phyloP scores from a whole-genome alignment of 2,329 filamentous ascomycete species.

The Fusarium dlaminii region DNA sequence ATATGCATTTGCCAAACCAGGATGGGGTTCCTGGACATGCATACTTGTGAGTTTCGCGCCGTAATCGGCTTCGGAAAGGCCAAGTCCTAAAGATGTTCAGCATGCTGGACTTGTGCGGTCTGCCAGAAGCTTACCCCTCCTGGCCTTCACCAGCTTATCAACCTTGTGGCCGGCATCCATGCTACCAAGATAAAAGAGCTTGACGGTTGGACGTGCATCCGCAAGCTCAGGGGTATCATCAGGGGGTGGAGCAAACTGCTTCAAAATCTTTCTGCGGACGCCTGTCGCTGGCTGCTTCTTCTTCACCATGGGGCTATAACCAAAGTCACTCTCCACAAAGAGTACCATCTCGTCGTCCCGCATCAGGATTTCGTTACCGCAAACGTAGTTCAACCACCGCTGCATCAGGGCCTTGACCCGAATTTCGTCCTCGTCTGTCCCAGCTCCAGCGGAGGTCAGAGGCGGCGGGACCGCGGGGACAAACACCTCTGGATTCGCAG shows the following conservation, averaged over 20 bases:
- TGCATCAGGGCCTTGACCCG: constrained; percentile 91
- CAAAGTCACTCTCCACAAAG: constrained; percentile 99
- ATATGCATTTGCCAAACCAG: constrained; percentile 88
- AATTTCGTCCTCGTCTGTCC: constrained; percentile 93
- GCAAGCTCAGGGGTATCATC: constrained; percentile 96
- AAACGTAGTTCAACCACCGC: constrained; percentile 94
- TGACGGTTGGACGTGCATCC: constrained; percentile 88
- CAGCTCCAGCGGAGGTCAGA: constrained; percentile 91
- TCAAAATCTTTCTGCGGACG: constrained; percentile 92
- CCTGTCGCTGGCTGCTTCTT: constrained; percentile 98
- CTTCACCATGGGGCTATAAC: constrained; percentile 93
- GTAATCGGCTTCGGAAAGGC: constrained; percentile 90
- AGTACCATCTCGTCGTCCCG: constrained; percentile 96
- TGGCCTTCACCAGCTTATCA: constrained; percentile 89
- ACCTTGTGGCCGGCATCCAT: constrained; percentile 99
- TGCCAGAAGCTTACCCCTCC: constrained; percentile 73
- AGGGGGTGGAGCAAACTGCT: constrained; percentile 96
- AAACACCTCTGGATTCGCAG: constrained; percentile 94
- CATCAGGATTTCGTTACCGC: constrained; percentile 90
- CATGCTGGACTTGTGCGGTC: not conserved
- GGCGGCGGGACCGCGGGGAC: constrained; percentile 95
- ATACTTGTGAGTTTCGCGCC: constrained; percentile 89
- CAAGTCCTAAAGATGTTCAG: constrained; percentile 72
- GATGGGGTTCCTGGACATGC: constrained; percentile 89
- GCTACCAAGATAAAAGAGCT: constrained; percentile 92